These are phyloP conservation scores for Barnettozyma sucrosica DNA, from an alignment of 805 yeast genomes.

Conservation along the genomic window DNA sequence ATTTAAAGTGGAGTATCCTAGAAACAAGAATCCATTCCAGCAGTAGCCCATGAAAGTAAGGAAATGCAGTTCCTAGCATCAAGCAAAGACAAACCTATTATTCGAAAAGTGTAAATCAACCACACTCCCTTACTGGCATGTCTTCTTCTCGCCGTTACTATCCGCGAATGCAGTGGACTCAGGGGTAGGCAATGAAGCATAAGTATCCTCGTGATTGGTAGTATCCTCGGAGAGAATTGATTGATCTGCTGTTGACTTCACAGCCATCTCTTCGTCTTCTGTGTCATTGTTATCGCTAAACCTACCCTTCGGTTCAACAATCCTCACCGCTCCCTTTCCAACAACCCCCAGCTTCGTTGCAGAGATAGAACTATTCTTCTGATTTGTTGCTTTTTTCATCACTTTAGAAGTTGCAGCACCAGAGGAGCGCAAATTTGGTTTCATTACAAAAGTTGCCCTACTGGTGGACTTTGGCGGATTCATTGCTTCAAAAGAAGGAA, in stretches of 20 bases:
- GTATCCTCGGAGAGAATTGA: background rate
- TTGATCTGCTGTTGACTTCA: background rate
- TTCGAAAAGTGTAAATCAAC: too few relatives aligned
- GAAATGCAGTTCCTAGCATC: background rate
- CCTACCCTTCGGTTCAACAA: constrained; percentile 1
- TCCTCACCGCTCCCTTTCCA: constrained; percentile 2
- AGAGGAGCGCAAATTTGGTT: background rate
- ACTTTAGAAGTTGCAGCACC: background rate
- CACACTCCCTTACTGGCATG: background rate
- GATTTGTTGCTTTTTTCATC: background rate
- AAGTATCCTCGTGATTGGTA: constrained; percentile 4
- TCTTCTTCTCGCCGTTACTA: background rate
- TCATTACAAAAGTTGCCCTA: constrained; percentile 8
- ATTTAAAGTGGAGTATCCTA: too few relatives aligned
- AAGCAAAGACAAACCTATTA: background rate
- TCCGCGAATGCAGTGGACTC: constrained; percentile 15
- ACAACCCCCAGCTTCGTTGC: background rate
- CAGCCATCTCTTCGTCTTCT: background rate
- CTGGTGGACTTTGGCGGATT: constrained; percentile 21
- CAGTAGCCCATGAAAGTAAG: background rate
- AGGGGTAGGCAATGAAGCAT: constrained; percentile 24
- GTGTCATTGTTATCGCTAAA: background rate
- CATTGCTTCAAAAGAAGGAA: constrained; percentile 27
- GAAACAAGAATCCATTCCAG: background rate
- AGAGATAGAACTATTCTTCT: background rate